Conservation (phyloP, 805 yeast genomes). For the Yamadazyma phyllophila region DNA sequence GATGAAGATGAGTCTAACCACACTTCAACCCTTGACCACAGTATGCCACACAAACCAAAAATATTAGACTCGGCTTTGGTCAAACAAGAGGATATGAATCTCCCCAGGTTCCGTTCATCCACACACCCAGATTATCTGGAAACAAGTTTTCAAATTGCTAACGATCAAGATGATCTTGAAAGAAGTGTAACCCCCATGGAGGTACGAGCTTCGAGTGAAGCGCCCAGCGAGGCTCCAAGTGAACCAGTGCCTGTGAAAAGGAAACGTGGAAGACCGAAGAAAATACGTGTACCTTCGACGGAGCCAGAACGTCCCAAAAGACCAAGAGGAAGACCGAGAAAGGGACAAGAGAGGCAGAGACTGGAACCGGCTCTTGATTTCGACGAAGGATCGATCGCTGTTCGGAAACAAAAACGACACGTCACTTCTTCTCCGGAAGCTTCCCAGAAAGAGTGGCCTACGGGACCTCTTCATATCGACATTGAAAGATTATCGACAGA, state of each 20-base stretch:
- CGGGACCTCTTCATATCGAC: conserved; percentile 25
- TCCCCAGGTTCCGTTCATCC: conserved; percentile 10
- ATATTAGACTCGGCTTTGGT: conserved; percentile 26
- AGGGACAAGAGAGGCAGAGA: not conserved
- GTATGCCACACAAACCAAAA: conserved; percentile 7
- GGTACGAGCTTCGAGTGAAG: not conserved
- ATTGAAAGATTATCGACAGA: conserved; percentile 26
- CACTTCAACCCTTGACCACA: not conserved
- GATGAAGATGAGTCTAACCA: not conserved
- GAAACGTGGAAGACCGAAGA: conserved; percentile 12
- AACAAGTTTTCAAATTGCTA: not conserved
- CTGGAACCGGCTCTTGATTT: not conserved
- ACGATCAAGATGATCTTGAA: conserved; percentile 1
- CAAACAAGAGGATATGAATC: conserved; percentile 15
- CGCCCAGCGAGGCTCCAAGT: not conserved
- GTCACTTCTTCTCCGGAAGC: not conserved
- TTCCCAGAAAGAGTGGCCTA: not conserved
- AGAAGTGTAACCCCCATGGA: not conserved
- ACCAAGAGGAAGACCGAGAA: conserved; percentile 15
- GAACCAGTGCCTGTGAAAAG: conserved; percentile 1
- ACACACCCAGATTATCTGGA: not conserved
- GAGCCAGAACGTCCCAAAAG: conserved; percentile 6
- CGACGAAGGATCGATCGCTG: conserved; percentile 6
- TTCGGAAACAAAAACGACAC: not conserved
- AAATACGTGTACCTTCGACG: not conserved